Base-by-base conservation (phyloP, 2,329 filamentous ascomycete genomes). In the Alternaria gansuensis region DNA sequence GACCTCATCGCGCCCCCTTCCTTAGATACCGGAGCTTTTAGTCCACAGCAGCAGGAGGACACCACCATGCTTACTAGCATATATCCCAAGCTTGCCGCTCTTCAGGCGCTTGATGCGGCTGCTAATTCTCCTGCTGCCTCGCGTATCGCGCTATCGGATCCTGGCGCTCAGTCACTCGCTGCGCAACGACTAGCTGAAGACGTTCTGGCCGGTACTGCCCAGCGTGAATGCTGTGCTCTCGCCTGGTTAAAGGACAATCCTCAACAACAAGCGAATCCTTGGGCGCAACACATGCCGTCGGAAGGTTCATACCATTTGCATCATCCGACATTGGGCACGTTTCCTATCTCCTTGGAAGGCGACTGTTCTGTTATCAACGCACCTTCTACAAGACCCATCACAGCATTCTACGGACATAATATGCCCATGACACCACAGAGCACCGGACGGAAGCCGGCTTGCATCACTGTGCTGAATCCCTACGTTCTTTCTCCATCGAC, bases 221-320 rank as follows among this genome's bases (percentile, higher is more conserved):
- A 90, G 72, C 83, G 85, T 31, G 89, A 92, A 77, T 88, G 86
- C 66, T 90, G 87, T 24, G 83, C 88, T 2, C 83, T 93, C 2
- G 86, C 90, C n/a, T 92, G 88, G 85, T 75, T 69, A n/a, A 68
- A 68, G n/a, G 74, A 77, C 26, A 66, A 77, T 13, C 72, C 77
- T 10, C 65, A 73, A 26, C 66, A 74, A 46, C 75, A 74, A 41
- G 71, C 74, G 4, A 77, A 77, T 34, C 75, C 75, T 5, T 77
- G 74, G 74, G 74, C 75, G 5, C 67, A 75, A 36, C 74, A 77
- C 36, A 69, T 77, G 48, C 72, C 72, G 1, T 72, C 73, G 1
- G 72, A 74, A 62, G 79, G 80, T 3, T 73, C 72, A 4, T 83
- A 83, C 62, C 75, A 77, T 26, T 72, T 83, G 1, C 75, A 79